These are phyloP conservation scores for Hypoxylon fuscum DNA, from an alignment of 495 filamentous ascomycete species.

Conservation along the genomic window DNA sequence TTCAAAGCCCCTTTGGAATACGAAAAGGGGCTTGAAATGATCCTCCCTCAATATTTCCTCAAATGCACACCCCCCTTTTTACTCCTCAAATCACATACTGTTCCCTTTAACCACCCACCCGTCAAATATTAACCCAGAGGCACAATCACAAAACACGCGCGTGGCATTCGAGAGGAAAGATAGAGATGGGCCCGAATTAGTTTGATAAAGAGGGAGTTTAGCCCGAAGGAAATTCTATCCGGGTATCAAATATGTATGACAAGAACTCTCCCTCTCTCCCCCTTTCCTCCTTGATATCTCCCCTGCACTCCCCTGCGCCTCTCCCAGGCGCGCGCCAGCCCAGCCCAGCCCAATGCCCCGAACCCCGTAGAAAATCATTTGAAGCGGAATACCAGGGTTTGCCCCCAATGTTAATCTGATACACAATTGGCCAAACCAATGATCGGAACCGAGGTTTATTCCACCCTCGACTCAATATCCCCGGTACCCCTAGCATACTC, in stretches of 20 bases:
- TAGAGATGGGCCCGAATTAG: slow-evolving; percentile 18
- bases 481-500: slow-evolving; percentile 2
- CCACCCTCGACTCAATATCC: slow-evolving; percentile 22
- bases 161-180: neutral
- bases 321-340: neutral
- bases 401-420: slow-evolving; percentile 29
- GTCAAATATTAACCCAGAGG: neutral
- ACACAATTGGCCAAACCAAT: slow-evolving; percentile 12
- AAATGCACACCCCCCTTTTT: no score
- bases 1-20: no score
- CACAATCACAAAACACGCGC: neutral
- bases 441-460: slow-evolving; percentile 22
- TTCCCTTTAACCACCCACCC: no score
- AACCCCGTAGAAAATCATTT: slow-evolving; percentile 9
- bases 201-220: slow-evolving; percentile 29
- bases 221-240: slow-evolving; percentile 47
- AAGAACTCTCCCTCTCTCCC: slow-evolving; percentile 24
- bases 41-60: no score
- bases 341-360: no score
- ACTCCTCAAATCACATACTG: no score
- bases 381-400: slow-evolving; percentile 13
- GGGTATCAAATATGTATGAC: slow-evolving; percentile 46
- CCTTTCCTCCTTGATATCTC: slow-evolving; percentile 12
- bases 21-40: no score
- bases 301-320: slow-evolving; percentile 1